phyloP scores from a whole-genome alignment of 495 filamentous ascomycete genomes.

The Penicillium arizonense region DNA sequence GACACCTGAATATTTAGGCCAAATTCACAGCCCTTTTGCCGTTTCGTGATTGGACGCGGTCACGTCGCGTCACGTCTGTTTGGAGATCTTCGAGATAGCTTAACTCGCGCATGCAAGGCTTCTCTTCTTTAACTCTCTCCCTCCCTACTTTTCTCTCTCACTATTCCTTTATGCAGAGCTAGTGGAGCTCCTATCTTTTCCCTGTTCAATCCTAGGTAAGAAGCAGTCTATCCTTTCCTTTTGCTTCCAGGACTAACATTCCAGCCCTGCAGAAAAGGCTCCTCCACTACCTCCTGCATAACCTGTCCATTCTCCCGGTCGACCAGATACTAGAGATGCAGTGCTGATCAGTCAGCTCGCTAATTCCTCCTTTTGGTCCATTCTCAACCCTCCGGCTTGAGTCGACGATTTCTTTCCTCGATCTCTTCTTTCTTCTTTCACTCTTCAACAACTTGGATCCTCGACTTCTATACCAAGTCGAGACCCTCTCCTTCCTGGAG shows the following conservation, averaged over 20 bases:
- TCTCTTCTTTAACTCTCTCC: constrained; percentile 20
- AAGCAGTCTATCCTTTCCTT: constrained; percentile 12
- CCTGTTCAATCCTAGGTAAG: constrained; percentile 11
- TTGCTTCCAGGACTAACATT: constrained; percentile 21
- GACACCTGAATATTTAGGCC: neutral
- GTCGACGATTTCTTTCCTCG: constrained; percentile 2
- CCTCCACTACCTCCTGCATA: constrained; percentile 25
- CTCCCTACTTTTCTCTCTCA: constrained; percentile 25
- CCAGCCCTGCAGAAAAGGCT: constrained; percentile 23
- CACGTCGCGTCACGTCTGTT: constrained; percentile 50
- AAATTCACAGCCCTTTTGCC: constrained; percentile 3
- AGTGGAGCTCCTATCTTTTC: constrained; percentile 14
- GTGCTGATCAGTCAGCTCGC: constrained; percentile 11
- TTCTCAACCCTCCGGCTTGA: constrained; percentile 11
- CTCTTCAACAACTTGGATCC: neutral
- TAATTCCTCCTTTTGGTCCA: constrained; percentile 7
- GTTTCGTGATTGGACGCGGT: constrained; percentile 40
- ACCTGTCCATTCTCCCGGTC: constrained; percentile 27
- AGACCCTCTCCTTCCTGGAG: neutral
- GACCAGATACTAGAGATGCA: constrained; percentile 22
- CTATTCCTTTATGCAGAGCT: constrained; percentile 16
- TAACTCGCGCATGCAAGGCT: constrained; percentile 45
- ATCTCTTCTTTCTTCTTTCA: constrained; percentile 1
- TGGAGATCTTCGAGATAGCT: constrained; percentile 33
- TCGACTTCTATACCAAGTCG: neutral